Base-by-base conservation (phyloP, 495 filamentous ascomycete genomes). In the Cetradonia linearis region DNA sequence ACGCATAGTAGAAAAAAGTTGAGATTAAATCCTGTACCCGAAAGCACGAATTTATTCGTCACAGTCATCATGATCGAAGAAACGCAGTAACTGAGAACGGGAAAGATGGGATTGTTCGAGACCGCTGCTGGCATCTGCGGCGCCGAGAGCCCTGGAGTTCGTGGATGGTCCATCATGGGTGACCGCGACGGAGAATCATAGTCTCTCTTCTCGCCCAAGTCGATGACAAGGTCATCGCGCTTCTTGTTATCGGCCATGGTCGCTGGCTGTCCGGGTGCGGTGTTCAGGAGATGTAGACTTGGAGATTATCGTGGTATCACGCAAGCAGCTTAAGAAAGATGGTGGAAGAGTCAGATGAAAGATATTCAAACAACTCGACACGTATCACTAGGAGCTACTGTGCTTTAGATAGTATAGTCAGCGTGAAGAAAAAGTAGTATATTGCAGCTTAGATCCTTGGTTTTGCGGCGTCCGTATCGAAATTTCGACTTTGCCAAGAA, bases 41-140 rank as follows among this genome's bases (percentile, higher is more conserved):
- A 95, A 34, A 99, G 79, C 54, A 96, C 91, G 71, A 93, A 99
- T 81, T 99, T 99, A 77, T 99, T 99, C 74, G 93, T 95, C 28
- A 95, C 86, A 42, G 94, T 99, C 93, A 99, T 99, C 72, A 92
- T 77, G 65, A 99, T 99, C 6, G 91, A 96, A 55, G 93, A 86
- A 66, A 83, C 79, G 74, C 93, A 99, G 76, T 99, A 99, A 27
- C 86, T 83, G 55, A 96, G 69, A 63, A 99, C 88, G 11, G 92
- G 87, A 10, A 93, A 70, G 38, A 82, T 72, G 11, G 92, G 87
- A 69, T 81, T 92, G 68, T 86, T 88, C 62, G 83, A 74, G 48
- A 86, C 52, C 18, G 70, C 55, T 55, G 56, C 65, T 34, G 54
- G 54, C 54, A 61, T 61, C 23, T 74, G 60, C 23, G 72, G 68